Evolutionary conservation across 2,329 filamentous ascomycete genomes (phyloP), one percentile per base, ranked within the genome.

Genomic region (Aspergillus ruber): DNA sequence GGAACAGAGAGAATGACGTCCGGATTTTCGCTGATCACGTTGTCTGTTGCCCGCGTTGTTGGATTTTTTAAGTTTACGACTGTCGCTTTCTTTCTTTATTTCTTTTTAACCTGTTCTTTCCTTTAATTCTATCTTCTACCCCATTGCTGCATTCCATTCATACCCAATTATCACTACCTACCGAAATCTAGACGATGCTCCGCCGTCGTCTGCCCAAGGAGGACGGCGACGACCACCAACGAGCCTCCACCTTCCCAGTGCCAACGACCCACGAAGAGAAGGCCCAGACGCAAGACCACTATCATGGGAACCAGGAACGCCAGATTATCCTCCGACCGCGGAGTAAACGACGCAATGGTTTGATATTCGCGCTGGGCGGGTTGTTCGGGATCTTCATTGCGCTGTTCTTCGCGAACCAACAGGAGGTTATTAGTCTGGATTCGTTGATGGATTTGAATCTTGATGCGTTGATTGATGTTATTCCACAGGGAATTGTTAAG

Each of bases 341-440:
- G 44, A 80, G 80, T 53, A 94, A 91, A 71, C 81, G 88, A 57
- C 82, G 84, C 52, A 87, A 82, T 67, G 84, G 84, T 2, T 82
- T 94, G 61, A 86, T 96, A 23, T 97, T 98, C 68, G 73, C 85
- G 8, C 76, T 98, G 17, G 93, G 93, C 27, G 88, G 90, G 36
- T 62, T 98, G n/a, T 91, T 93, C 59, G 93, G 93, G 10, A 79
- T 98, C 47, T 73, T 95, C n/a, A 78, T 85, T 2, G 93, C 93
- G 1, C 85, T 90, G 25, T 90, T 95, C 68, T 93, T 98, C 58
- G 91, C 90, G 25, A 85, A 86, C 56, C 87, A 80, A 66, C 93
- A 90, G 69, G 90, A 96, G 62, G 78, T 97, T 53, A 90, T 96
- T 53, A 89, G 89, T 52, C 76, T 96, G 53, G 88, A 91, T 49